A percentile compares a stretch with the other conserved stretches of the same genome.
Conservation (phyloP, 2,329 filamentous ascomycete genomes). For the Colletotrichum trifolii region DNA sequence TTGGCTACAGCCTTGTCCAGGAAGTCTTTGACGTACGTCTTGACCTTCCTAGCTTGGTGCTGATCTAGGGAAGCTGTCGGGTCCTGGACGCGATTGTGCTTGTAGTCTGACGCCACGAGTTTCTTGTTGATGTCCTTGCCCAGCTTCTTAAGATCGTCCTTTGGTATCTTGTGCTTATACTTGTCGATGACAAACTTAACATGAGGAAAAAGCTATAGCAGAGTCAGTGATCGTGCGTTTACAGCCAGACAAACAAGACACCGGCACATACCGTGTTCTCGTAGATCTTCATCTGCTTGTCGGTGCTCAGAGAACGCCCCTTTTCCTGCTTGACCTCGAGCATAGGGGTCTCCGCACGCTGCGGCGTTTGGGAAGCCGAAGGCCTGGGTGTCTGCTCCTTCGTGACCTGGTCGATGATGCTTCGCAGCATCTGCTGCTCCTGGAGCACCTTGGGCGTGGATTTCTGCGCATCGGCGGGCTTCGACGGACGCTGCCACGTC, state of each 20-base stretch:
- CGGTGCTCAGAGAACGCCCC: slow-evolving; percentile 75
- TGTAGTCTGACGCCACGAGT: slow-evolving; percentile 91
- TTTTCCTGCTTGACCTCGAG: slow-evolving; percentile 74
- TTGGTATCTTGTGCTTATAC: slow-evolving; percentile 87
- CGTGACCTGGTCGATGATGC: slow-evolving; percentile 86
- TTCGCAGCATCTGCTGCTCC: slow-evolving; percentile 80
- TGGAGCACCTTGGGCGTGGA: slow-evolving; percentile 71
- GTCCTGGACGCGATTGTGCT: slow-evolving; percentile 85
- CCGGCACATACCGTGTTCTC: slow-evolving; percentile 82
- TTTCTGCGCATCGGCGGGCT: slow-evolving; percentile 72
- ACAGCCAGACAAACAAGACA: background rate
- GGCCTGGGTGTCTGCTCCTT: slow-evolving; percentile 70
- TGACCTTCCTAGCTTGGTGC: slow-evolving; percentile 85
- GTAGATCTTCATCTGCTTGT: slow-evolving; percentile 96
- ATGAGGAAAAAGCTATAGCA: slow-evolving; percentile 78
- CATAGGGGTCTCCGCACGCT: slow-evolving; percentile 64
- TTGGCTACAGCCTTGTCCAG: slow-evolving; percentile 88
- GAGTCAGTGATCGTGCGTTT: background rate
- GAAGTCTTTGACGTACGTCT: slow-evolving; percentile 80
- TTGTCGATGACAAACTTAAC: slow-evolving; percentile 89
- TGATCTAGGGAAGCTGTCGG: slow-evolving; percentile 76
- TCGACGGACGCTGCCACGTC: slow-evolving; percentile 83
- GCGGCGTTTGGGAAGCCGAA: slow-evolving; percentile 72
- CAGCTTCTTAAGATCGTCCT: slow-evolving; percentile 75
- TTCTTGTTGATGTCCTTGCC: slow-evolving; percentile 83